Conservation (phyloP, 106 monocot species). For the Chionographis japonica region DNA sequence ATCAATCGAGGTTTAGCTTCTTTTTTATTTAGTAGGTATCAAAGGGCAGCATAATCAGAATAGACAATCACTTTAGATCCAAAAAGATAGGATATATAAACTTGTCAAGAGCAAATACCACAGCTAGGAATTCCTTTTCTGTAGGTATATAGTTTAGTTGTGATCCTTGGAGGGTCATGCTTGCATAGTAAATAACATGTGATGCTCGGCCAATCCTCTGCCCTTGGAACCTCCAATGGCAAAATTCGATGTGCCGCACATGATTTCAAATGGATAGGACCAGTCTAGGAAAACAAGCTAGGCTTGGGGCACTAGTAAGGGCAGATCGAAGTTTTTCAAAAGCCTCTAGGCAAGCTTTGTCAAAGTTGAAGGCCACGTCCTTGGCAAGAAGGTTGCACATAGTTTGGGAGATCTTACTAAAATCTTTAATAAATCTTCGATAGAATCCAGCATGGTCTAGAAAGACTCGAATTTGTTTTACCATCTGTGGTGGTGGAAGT, state of each 20-base stretch:
- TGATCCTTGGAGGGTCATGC: neutral
- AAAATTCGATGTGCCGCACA: neutral
- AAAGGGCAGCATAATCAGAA: neutral
- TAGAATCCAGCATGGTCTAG: too few species aligned
- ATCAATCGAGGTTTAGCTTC: neutral
- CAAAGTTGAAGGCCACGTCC: too few species aligned
- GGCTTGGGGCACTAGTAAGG: too few species aligned
- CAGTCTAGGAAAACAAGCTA: too few species aligned
- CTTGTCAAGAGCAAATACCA: conserved; percentile 3
- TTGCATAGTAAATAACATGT: neutral
- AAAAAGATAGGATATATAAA: neutral
- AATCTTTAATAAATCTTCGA: too few species aligned
- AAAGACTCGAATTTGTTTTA: too few species aligned
- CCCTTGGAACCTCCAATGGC: neutral
- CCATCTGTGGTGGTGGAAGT: too few species aligned
- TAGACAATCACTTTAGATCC: neutral
- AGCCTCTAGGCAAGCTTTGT: too few species aligned
- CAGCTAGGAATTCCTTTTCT: neutral
- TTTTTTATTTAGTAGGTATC: neutral
- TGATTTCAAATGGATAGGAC: neutral
- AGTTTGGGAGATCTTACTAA: too few species aligned
- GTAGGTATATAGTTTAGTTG: neutral
- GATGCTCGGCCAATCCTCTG: neutral
- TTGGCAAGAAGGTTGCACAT: too few species aligned
- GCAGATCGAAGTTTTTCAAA: too few species aligned